Percentiles rank a stretch among this genome's conserved stretches.
These are phyloP conservation scores for Plantago elongata DNA, from an alignment of 257 asterid species.

Conservation along the genomic window DNA sequence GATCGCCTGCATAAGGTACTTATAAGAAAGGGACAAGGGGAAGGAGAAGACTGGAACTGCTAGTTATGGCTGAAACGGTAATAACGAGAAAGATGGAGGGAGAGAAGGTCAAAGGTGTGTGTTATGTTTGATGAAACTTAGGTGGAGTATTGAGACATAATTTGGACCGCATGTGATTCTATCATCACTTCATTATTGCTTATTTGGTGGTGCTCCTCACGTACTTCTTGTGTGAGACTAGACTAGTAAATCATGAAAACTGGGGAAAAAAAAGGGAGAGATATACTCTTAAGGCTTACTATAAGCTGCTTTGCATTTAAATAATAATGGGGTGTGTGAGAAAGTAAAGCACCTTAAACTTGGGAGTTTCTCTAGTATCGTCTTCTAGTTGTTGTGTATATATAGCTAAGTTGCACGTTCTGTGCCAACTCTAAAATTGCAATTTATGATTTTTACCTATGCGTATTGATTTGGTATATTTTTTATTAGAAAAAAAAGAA, in stretches of 20 bases:
- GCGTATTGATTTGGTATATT: too few relatives aligned
- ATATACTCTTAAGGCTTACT: neutral
- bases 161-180: slow-evolving; percentile 52
- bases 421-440: too few relatives aligned
- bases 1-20: slow-evolving; percentile 39
- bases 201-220: slow-evolving; percentile 36
- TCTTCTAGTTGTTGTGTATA: too few relatives aligned
- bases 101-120: slow-evolving; percentile 35
- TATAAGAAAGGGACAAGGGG: slow-evolving; percentile 37
- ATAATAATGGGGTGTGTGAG: too few relatives aligned
- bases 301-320: too few relatives aligned
- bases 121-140: slow-evolving; percentile 24
- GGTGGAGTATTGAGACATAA: slow-evolving; percentile 28
- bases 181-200: slow-evolving; percentile 30
- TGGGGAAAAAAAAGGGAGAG: neutral
- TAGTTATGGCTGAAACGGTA: slow-evolving; percentile 30
- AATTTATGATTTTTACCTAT: neutral
- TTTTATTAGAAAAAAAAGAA: too few relatives aligned
- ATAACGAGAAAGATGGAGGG: slow-evolving; percentile 23
- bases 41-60: slow-evolving; percentile 23
- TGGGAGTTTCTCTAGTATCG: too few relatives aligned
- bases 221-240: slow-evolving; percentile 26
- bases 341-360: too few relatives aligned
- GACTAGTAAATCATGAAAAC: slow-evolving; percentile 3
- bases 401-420: too few relatives aligned